A percentile compares a stretch with the other conserved stretches of the same genome.
Evolutionary conservation across 2,329 filamentous ascomycete genomes (phyloP).

Genomic region (Davidsoniella eucalypti): DNA sequence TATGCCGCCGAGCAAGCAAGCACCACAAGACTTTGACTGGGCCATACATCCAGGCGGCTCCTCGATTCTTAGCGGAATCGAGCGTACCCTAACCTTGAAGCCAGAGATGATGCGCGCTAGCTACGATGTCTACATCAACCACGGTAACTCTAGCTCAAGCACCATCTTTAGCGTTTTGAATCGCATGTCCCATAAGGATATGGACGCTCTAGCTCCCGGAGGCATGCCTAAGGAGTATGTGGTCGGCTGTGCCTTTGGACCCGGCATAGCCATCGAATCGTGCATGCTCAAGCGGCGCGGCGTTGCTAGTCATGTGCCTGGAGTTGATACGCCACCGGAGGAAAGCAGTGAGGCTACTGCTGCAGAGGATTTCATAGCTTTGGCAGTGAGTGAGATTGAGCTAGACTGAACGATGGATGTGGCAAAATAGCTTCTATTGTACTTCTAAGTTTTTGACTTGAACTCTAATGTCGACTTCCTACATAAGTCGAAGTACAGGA

Average conservation of each 20-base stretch:
- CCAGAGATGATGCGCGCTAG: constrained; percentile 52
- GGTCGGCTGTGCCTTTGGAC: constrained; percentile 53
- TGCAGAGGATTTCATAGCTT: too few relatives aligned
- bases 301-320: constrained; percentile 17
- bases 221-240: constrained; percentile 38
- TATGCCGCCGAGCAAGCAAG: constrained; percentile 28
- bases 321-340: constrained; percentile 35
- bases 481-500: constrained; percentile 36
- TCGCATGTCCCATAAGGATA: constrained; percentile 39
- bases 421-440: too few relatives aligned
- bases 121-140: constrained; percentile 50
- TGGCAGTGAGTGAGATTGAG: constrained; percentile 25
- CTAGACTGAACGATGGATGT: constrained; percentile 13
- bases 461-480: not conserved
- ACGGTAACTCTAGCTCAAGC: constrained; percentile 53
- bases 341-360: constrained; percentile 30
- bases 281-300: constrained; percentile 41
- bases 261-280: constrained; percentile 53
- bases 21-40: constrained; percentile 50
- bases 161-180: constrained; percentile 54
- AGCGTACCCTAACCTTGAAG: constrained; percentile 38
- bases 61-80: constrained; percentile 47
- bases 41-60: constrained; percentile 55
- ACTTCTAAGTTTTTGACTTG: too few relatives aligned
- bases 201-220: constrained; percentile 37